phyloP scores from a whole-genome alignment of 257 asterid species.

The Solanum chilense region DNA sequence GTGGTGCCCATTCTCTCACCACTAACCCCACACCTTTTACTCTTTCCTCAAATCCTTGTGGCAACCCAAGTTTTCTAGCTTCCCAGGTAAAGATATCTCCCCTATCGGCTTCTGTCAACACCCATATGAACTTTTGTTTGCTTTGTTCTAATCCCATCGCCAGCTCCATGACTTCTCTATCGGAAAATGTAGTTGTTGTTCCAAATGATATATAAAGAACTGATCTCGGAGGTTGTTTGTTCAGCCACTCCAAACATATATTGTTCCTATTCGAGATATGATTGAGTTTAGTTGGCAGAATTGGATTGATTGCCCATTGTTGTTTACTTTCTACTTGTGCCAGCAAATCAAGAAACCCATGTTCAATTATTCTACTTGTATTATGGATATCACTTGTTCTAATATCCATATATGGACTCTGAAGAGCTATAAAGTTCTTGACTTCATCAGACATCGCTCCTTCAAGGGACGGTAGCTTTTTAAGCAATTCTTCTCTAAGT shows the following conservation, averaged over 20 bases:
- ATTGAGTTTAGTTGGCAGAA: not conserved
- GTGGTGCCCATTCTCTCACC: constrained; percentile 48
- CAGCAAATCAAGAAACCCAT: not conserved
- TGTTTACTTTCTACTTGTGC: not conserved
- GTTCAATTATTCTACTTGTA: not conserved
- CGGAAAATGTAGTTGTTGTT: not conserved
- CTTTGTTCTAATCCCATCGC: not conserved
- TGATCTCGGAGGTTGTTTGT: not conserved
- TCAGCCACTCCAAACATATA: not conserved
- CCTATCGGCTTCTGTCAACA: not conserved
- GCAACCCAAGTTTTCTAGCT: not conserved
- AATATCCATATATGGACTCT: not conserved
- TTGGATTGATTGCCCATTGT: not conserved
- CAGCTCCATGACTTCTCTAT: not conserved
- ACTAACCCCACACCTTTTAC: not conserved
- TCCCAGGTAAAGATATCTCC: not conserved
- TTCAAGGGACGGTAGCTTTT: not conserved
- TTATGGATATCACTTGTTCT: not conserved
- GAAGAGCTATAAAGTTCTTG: not conserved
- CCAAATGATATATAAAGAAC: not conserved
- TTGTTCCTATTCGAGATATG: not conserved
- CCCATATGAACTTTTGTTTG: not conserved
- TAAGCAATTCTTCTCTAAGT: not conserved
- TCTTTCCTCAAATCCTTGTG: not conserved
- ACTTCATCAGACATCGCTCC: not conserved